Base-by-base conservation (phyloP, 176 grass and related monocot species). In the Poa annua region DNA sequence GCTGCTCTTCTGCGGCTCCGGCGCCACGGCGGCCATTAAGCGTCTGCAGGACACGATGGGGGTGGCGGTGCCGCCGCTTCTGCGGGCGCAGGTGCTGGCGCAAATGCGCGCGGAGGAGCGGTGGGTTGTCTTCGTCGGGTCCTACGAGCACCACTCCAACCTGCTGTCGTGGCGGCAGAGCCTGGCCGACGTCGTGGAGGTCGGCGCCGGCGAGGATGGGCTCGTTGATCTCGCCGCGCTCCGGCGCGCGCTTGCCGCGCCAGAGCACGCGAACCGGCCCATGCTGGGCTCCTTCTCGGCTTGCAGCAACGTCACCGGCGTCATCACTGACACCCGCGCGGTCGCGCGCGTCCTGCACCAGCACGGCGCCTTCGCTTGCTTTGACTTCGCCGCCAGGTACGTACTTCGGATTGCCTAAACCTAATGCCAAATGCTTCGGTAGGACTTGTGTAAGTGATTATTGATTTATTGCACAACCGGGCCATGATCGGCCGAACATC, bases 111-210 rank as follows among this genome's bases (percentile, higher is more conserved):
- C 74, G 0, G 83, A 87, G 71, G 89, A 97, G 83, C 78, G 88
- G 13, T 97, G 92, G 94, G 94, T 97, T 1, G 88, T 94, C 15
- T 92, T 97, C 68, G 75, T 92, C 6, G 94, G 94, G 4, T 90
- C 92, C 8, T 92, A 90, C 57, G 94, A 97, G 76, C 94, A 97
- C 85, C 94, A 97, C 67, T 97, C 94, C 29, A 97, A 97, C 88
- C 88, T 97, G 66, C 88, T 97, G 12, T 97, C 94, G 11, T 97
- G 94, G 94, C 66, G 94, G 8, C 90, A 73, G 51, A 92, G 85
- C 94, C 71, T 89, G 8, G 94, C 86, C 1, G 92, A 97, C 70
- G 90, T 97, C 62, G 86, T 97, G 6, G 90, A 92, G 77, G 36
- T 97, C 34, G 88, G 86, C 36, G 51, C 89, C 7, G 90, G 72